phyloP scores from a whole-genome alignment of 257 asterid species.

The Thymus quinquecostatus region DNA sequence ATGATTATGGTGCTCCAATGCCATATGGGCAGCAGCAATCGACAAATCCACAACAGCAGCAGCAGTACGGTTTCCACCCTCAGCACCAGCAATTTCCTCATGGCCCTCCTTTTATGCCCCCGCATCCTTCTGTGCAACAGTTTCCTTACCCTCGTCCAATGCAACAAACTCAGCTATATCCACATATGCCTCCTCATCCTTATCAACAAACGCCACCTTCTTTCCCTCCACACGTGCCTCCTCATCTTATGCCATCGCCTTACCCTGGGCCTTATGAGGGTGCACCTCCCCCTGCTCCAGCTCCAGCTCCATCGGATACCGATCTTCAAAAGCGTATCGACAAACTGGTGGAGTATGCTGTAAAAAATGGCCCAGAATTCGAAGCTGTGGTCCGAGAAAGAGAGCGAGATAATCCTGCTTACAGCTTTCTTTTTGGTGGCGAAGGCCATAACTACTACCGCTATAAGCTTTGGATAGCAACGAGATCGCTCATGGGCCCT shows the following conservation, averaged over 20 bases:
- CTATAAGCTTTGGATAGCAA: constrained; percentile 77
- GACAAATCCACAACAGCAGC: constrained; percentile 58
- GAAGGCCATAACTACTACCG: constrained; percentile 94
- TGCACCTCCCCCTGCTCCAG: constrained; percentile 65
- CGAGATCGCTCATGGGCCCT: constrained; percentile 65
- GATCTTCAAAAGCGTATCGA: constrained; percentile 95
- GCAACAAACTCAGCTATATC: constrained; percentile 74
- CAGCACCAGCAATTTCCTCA: constrained; percentile 89
- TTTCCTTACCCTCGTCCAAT: constrained; percentile 77
- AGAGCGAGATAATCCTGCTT: constrained; percentile 93
- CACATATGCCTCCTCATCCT: constrained; percentile 78
- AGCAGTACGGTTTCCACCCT: constrained; percentile 79
- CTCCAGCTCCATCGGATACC: constrained; percentile 86
- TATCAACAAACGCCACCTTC: constrained; percentile 78
- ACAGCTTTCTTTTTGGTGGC: constrained; percentile 90
- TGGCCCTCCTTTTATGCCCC: constrained; percentile 81
- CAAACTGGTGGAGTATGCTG: constrained; percentile 84
- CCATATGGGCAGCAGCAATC: constrained; percentile 78
- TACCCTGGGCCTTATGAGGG: constrained; percentile 75
- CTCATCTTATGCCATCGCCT: constrained; percentile 67
- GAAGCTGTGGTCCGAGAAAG: constrained; percentile 97
- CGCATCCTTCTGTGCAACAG: constrained; percentile 85
- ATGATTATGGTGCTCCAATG: constrained; percentile 81
- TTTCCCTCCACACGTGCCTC: constrained; percentile 78
- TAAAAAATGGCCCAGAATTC: constrained; percentile 94